A percentile compares a stretch with the other conserved stretches of the same genome.
phyloP scores from a whole-genome alignment of 2,329 filamentous ascomycete species.

The Aspergillus versicolor region DNA sequence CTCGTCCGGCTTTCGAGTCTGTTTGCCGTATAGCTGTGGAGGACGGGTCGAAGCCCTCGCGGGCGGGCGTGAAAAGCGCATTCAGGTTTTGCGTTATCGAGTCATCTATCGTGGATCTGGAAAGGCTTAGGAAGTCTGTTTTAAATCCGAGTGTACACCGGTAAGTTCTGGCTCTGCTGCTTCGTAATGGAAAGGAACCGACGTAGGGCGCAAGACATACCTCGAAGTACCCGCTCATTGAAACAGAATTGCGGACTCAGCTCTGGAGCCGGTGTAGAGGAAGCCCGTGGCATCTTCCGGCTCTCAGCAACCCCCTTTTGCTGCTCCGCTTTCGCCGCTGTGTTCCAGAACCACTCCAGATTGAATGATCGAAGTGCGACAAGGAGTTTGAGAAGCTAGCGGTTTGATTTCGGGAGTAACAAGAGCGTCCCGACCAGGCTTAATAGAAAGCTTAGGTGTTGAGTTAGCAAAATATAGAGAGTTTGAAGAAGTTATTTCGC shows the following conservation, averaged over 20 bases:
- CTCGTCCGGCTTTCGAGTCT: constrained; percentile 47
- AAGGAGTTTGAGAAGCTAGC: not conserved
- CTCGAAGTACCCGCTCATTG: constrained; percentile 66
- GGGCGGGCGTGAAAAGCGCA: constrained; percentile 74
- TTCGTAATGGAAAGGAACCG: not conserved
- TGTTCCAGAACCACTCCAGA: constrained; percentile 44
- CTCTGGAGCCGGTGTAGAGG: constrained; percentile 46
- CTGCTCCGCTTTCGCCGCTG: constrained; percentile 21
- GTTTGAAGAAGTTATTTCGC: not conserved
- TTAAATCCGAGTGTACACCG: constrained; percentile 1
- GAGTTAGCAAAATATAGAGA: not conserved
- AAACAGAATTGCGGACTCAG: constrained; percentile 78
- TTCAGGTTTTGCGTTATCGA: constrained; percentile 92
- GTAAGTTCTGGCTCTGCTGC: constrained; percentile 9
- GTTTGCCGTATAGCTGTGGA: constrained; percentile 68
- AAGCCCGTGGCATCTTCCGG: constrained; percentile 40
- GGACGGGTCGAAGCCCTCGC: constrained; percentile 70
- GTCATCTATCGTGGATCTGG: constrained; percentile 83
- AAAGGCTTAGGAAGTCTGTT: constrained; percentile 85
- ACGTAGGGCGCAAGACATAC: constrained; percentile 43
- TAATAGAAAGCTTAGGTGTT: not conserved
- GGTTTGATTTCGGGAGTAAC: not conserved
- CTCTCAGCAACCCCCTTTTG: constrained; percentile 21
- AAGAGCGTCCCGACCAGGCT: not conserved
- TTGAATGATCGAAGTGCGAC: constrained; percentile 22